A percentile compares a stretch with the other conserved stretches of the same genome.
phyloP scores from a whole-genome alignment of 2,329 filamentous ascomycete genomes.

The Apiospora marii region DNA sequence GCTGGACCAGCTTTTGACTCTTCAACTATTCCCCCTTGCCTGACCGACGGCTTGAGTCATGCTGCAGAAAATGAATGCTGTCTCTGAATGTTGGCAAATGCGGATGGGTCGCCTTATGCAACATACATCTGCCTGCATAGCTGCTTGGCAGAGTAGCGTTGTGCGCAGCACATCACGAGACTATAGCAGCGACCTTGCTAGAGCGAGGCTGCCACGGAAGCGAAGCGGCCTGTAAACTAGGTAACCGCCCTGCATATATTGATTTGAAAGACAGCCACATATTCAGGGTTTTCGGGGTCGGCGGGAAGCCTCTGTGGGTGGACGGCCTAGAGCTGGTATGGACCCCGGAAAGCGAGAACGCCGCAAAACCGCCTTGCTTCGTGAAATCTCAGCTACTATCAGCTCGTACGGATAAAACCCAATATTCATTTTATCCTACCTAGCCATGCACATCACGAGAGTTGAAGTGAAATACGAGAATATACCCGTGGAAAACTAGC shows the following conservation, averaged over 20 bases:
- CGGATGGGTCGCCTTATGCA: background rate
- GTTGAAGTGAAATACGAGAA: background rate
- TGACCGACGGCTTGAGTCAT: conserved; percentile 1
- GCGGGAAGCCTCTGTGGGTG: background rate
- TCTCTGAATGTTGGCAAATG: conserved; percentile 1
- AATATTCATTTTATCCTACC: background rate
- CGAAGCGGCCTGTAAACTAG: background rate
- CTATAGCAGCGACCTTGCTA: background rate
- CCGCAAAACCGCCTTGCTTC: conserved; percentile 4
- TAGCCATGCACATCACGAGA: background rate
- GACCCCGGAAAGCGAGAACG: background rate
- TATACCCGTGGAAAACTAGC: background rate
- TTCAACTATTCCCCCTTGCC: background rate
- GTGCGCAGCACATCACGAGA: background rate
- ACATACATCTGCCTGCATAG: background rate
- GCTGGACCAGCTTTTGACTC: background rate
- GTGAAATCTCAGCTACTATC: background rate
- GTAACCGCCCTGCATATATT: conserved; percentile 1
- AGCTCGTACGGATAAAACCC: background rate
- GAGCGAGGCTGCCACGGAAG: background rate
- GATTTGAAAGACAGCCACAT: background rate
- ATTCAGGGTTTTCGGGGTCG: background rate
- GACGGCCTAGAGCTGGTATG: background rate
- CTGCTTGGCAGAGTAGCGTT: background rate
- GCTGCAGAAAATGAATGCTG: background rate